Evolutionary conservation across 116 monocot genomes (phyloP).

Genomic region (Papilionanthe hybrid): DNA sequence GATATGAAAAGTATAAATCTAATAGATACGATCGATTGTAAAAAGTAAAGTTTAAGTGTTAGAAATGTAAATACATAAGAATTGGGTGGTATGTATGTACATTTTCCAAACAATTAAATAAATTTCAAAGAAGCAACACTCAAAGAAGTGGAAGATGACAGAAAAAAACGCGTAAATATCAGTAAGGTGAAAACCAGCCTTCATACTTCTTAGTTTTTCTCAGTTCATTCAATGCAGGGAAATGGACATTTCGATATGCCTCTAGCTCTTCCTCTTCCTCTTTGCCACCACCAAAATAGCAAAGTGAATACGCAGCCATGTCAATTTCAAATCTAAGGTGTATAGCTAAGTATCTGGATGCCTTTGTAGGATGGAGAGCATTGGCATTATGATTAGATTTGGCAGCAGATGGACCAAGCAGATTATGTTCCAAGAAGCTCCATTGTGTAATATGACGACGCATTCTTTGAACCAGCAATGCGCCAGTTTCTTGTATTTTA

Average conservation of each 20-base stretch:
- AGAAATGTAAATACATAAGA: too few relatives aligned
- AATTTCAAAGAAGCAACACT: neutral
- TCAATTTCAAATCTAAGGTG: slow-evolving; percentile 99
- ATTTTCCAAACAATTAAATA: neutral
- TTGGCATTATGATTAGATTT: slow-evolving; percentile 21
- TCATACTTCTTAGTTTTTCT: slow-evolving; percentile 63
- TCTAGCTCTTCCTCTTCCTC: slow-evolving; percentile 89
- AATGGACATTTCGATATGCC: slow-evolving; percentile 67
- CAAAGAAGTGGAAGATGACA: neutral
- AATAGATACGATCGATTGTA: too few relatives aligned
- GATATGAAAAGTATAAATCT: too few relatives aligned
- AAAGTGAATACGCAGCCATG: slow-evolving; percentile 97
- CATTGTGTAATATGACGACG: slow-evolving; percentile 27
- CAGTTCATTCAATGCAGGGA: slow-evolving; percentile 66
- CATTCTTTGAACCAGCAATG: slow-evolving; percentile 83
- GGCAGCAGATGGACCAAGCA: slow-evolving; percentile 52
- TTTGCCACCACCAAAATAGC: slow-evolving; percentile 94
- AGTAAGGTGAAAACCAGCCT: slow-evolving; percentile 1
- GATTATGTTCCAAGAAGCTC: slow-evolving; percentile 52
- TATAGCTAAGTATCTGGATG: slow-evolving; percentile 74
- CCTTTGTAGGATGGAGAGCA: slow-evolving; percentile 9
- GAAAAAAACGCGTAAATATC: neutral
- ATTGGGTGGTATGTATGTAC: too few relatives aligned
- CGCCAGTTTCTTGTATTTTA: slow-evolving; percentile 82
- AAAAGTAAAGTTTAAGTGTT: too few relatives aligned